Conservation (phyloP, 345 rosid genomes). For the Pelargonium nanum region DNA sequence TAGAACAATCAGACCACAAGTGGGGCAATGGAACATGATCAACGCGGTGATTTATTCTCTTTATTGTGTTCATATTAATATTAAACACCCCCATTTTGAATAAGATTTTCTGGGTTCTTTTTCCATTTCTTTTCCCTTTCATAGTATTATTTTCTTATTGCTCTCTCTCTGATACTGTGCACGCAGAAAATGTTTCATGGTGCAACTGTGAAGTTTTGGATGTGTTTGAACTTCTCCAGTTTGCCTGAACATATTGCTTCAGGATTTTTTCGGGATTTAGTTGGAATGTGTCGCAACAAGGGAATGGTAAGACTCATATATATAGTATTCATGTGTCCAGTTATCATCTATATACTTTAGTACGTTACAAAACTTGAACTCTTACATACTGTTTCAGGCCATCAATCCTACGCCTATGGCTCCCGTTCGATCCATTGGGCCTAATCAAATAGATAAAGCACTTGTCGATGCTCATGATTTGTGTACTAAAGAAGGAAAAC, state of each 20-base stretch:
- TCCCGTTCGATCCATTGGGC: slow-evolving; percentile 18
- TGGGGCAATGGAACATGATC: slow-evolving; percentile 78
- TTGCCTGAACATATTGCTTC: slow-evolving; percentile 10
- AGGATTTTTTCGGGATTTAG: slow-evolving; percentile 36
- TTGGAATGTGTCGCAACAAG: slow-evolving; percentile 48
- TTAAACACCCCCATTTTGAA: no score
- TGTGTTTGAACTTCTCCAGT: slow-evolving; percentile 48
- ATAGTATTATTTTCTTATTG: not conserved
- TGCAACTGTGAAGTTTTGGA: slow-evolving; percentile 53
- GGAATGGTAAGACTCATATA: slow-evolving; percentile 49
- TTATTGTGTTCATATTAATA: no score
- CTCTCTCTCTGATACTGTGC: not conserved
- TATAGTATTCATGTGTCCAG: not conserved
- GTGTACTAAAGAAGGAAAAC: slow-evolving; percentile 3
- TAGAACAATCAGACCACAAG: slow-evolving; percentile 28
- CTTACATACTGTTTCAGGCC: slow-evolving; percentile 17
- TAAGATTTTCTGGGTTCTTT: no score
- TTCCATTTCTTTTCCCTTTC: no score
- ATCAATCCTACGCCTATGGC: slow-evolving; percentile 29
- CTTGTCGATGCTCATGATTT: slow-evolving; percentile 27
- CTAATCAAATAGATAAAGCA: slow-evolving; percentile 33
- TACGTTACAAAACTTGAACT: not conserved
- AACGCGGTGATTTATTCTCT: slow-evolving; percentile 34
- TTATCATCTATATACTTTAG: not conserved
- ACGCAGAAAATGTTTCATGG: slow-evolving; percentile 78